Percentiles rank a stretch among this genome's conserved stretches.
These are phyloP conservation scores for Rhynchosporium secalis DNA, from an alignment of 2,329 filamentous ascomycete genomes.

Conservation along the genomic window DNA sequence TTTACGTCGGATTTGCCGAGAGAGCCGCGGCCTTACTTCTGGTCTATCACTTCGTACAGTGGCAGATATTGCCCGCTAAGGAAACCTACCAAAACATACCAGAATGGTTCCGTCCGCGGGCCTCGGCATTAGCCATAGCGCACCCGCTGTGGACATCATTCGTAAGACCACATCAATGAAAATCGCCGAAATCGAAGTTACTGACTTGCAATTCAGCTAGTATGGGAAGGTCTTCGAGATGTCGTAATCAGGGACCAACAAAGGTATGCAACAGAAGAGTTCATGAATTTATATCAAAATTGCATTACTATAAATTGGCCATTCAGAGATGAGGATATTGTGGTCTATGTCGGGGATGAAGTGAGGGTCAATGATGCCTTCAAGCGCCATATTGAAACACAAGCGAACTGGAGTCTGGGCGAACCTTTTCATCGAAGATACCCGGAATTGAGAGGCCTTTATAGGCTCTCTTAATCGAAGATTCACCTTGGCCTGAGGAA, in stretches of 20 bases:
- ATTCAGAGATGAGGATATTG: slow-evolving; percentile 27
- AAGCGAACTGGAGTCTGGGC: slow-evolving; percentile 35
- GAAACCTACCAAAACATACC: slow-evolving; percentile 31
- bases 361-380: slow-evolving; percentile 29
- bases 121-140: slow-evolving; percentile 39
- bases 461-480: slow-evolving; percentile 23
- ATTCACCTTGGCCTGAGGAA: not conserved
- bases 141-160: slow-evolving; percentile 39
- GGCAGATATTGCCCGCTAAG: slow-evolving; percentile 31
- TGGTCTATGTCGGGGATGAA: slow-evolving; percentile 30
- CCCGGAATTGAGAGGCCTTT: slow-evolving; percentile 31
- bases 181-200: slow-evolving; percentile 21
- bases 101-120: slow-evolving; percentile 30
- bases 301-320: slow-evolving; percentile 43
- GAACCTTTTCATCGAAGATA: slow-evolving; percentile 32
- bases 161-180: slow-evolving; percentile 24
- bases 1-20: slow-evolving; percentile 25
- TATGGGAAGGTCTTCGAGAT: slow-evolving; percentile 42
- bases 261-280: slow-evolving; percentile 43
- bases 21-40: slow-evolving; percentile 28
- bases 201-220: slow-evolving; percentile 40
- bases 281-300: slow-evolving; percentile 41
- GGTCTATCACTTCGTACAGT: slow-evolving; percentile 32
- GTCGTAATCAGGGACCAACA: slow-evolving; percentile 42
- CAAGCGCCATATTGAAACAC: slow-evolving; percentile 24